Evolutionary conservation across 1,284 basidiomycete species (phyloP), one percentile per base, ranked within the genome.

Genomic region (Sphaerobolus stellatus): DNA sequence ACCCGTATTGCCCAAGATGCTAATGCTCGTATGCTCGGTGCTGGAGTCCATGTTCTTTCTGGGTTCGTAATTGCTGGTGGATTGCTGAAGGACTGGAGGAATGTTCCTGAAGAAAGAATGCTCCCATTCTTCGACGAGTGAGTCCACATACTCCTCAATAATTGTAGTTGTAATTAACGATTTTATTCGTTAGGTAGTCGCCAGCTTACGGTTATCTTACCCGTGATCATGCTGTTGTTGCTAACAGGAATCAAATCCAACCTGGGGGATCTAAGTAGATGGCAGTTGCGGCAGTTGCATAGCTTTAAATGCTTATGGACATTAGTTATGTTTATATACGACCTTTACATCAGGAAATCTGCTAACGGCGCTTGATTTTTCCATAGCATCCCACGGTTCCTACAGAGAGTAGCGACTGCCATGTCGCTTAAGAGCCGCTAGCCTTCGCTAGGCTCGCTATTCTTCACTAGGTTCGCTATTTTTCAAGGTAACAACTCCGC

Each of bases 81-180:
- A 62, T 65, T 78, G 27, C 76, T 78, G 76, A 65, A 75, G 36
- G 76, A 78, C 62, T 78, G 75, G 77, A 71, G 73, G 52, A 68
- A 70, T 60, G 73, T 70, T 2, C 75, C 76, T 36, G 75, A 75
- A 7, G 60, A 73, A 1, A 27, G 50, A 13, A 52, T 76, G 60
- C 49, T 75, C 43, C 73, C 74, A 3, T 77, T 64, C 66, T 75
- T 72, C 56, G 74, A 75, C 61, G 67, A 67, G 75, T 76, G 57
- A 48, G 74, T 68, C 7, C 5, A 48, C 16, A 29, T 44, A 18
- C 11, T 47, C 27, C 28, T 36, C 11, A 27, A 30, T 24, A 41
- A 57, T 22, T 24, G 44, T 20, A 14, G 24, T 49, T 38, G 41
- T 24, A 22, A 55, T 48, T 54, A 6, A 43, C 40, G n/a, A 8